Evolutionary conservation across 352 stramenopile genomes (phyloP).

Genomic region (Phytophthora lateralis): DNA sequence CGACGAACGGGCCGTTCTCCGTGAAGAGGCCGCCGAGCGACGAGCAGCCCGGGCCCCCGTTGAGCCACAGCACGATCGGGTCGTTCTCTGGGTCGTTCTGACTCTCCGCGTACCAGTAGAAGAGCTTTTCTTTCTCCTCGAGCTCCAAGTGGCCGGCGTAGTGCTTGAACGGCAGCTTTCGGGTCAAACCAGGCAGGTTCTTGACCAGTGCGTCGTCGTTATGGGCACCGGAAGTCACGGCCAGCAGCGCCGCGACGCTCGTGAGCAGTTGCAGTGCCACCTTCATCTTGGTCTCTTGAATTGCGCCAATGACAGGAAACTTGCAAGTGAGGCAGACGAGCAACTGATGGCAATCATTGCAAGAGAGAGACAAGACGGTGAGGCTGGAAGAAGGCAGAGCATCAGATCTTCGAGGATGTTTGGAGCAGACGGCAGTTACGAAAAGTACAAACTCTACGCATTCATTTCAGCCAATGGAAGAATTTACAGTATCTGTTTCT

Average conservation of each 20-base stretch:
- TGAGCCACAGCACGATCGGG: constrained; percentile 85
- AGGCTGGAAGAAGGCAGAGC: background rate
- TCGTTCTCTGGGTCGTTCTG: constrained; percentile 56
- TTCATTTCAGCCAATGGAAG: constrained; percentile 4
- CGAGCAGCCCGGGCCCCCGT: constrained; percentile 79
- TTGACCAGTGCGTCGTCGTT: constrained; percentile 62
- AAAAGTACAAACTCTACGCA: background rate
- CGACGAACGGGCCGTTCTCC: constrained; percentile 82
- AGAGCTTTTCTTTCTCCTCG: constrained; percentile 63
- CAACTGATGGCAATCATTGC: background rate
- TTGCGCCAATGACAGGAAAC: constrained; percentile 11
- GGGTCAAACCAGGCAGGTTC: constrained; percentile 51
- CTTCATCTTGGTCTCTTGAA: constrained; percentile 44
- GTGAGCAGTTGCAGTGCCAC: constrained; percentile 44
- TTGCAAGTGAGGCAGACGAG: constrained; percentile 27
- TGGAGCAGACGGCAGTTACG: constrained; percentile 5
- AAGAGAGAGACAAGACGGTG: constrained; percentile 19
- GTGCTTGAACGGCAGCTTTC: constrained; percentile 64
- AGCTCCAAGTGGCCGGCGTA: constrained; percentile 69
- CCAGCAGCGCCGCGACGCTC: constrained; percentile 16
- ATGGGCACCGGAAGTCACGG: constrained; percentile 9
- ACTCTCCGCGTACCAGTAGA: constrained; percentile 85
- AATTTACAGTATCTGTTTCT: background rate
- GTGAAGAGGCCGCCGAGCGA: constrained; percentile 65
- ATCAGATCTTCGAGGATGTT: constrained; percentile 22